A percentile compares a stretch with the other conserved stretches of the same genome.
phyloP scores from a whole-genome alignment of 345 rosid genomes.

The Clarkia xantiana region DNA sequence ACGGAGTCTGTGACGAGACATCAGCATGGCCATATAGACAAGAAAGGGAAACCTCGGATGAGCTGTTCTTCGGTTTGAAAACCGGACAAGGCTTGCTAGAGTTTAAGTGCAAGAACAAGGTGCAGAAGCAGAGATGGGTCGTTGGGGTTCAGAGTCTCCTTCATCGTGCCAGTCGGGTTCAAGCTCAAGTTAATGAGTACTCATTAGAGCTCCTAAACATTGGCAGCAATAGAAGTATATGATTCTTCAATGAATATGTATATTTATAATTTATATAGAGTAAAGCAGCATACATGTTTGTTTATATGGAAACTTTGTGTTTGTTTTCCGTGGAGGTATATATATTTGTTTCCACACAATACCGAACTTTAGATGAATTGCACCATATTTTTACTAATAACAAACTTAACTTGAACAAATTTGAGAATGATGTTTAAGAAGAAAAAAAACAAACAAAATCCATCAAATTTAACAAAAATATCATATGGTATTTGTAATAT shows the following conservation, averaged over 20 bases:
- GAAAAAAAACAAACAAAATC: no score
- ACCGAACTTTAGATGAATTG: no score
- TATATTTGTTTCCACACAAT: no score
- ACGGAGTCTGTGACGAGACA: slow-evolving; percentile 69
- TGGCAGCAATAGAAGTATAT: slow-evolving; percentile 16
- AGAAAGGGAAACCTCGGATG: slow-evolving; percentile 64
- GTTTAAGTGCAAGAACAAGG: slow-evolving; percentile 73
- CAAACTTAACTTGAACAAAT: no score
- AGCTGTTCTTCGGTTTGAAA: slow-evolving; percentile 72
- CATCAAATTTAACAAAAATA: no score
- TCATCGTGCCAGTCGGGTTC: slow-evolving; percentile 36
- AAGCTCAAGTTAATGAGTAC: slow-evolving; percentile 35
- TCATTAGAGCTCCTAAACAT: slow-evolving; percentile 43
- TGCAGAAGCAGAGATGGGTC: slow-evolving; percentile 85
- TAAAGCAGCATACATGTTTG: no score
- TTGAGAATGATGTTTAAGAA: no score
- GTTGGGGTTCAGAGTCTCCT: slow-evolving; percentile 64
- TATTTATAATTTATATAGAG: no score
- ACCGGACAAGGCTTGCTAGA: slow-evolving; percentile 90
- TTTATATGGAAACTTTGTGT: no score
- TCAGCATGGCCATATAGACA: slow-evolving; percentile 78
- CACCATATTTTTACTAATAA: no score
- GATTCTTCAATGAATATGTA: neutral
- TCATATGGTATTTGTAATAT: no score
- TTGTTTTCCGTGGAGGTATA: no score